These are phyloP conservation scores for Amanita pseudoporphyria DNA, from an alignment of 768 basidiomycete genomes.

Conservation along the genomic window DNA sequence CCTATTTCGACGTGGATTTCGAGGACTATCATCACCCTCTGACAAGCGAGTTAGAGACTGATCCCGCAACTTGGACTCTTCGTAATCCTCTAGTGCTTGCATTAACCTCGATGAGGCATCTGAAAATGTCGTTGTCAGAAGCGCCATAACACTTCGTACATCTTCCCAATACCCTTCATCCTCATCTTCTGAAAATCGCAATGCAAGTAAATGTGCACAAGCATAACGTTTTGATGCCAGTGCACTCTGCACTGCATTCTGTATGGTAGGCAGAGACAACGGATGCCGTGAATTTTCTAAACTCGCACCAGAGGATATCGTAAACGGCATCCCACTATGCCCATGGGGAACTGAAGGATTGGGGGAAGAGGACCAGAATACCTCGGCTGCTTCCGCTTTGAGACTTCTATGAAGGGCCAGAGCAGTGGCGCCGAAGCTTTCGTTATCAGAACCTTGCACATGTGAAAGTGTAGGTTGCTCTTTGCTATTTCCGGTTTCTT, in stretches of 20 bases:
- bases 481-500: slow-evolving; percentile 24
- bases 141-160: slow-evolving; percentile 61
- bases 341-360: slow-evolving; percentile 20
- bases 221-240: slow-evolving; percentile 67
- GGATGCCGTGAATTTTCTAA: slow-evolving; percentile 58
- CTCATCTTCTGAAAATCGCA: slow-evolving; percentile 63
- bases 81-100: slow-evolving; percentile 53
- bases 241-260: slow-evolving; percentile 53
- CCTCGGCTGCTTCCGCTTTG: slow-evolving; percentile 37
- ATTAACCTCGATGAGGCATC: slow-evolving; percentile 55
- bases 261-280: slow-evolving; percentile 54
- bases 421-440: slow-evolving; percentile 53
- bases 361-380: slow-evolving; percentile 22
- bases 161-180: slow-evolving; percentile 83
- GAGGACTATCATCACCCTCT: not conserved
- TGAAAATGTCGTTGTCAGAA: slow-evolving; percentile 57
- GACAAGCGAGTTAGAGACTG: slow-evolving; percentile 29
- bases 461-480: slow-evolving; percentile 12
- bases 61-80: slow-evolving; percentile 42
- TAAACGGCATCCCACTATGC: slow-evolving; percentile 22
- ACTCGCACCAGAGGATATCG: slow-evolving; percentile 39
- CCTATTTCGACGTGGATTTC: not conserved
- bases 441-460: slow-evolving; percentile 11
- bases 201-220: slow-evolving; percentile 69
- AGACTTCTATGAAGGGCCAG: slow-evolving; percentile 50